phyloP scores from a whole-genome alignment of 805 yeast species.

The Barnettozyma sucrosica region DNA sequence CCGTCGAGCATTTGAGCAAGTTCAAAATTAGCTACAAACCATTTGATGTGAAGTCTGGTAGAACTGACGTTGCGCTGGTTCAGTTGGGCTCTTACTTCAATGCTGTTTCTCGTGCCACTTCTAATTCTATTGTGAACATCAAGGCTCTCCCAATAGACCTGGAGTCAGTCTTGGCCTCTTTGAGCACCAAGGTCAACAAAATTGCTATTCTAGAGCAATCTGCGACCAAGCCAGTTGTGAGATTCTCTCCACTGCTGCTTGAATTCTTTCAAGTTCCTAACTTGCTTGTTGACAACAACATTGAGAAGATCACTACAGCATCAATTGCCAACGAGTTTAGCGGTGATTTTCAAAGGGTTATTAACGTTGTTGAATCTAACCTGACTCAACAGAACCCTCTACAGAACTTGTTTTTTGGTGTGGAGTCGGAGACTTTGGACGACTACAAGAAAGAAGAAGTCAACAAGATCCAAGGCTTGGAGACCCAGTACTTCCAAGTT shows the following conservation, averaged over 20 bases:
- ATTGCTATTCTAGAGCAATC: conserved; percentile 66
- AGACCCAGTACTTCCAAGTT: conserved; percentile 72
- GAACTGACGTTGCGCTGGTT: conserved; percentile 4
- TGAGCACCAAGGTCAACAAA: conserved; percentile 35
- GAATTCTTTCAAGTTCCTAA: conserved; percentile 64
- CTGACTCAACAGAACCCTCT: conserved; percentile 47
- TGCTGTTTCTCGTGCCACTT: conserved; percentile 35
- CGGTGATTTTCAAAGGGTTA: conserved; percentile 28
- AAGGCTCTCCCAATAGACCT: conserved; percentile 66
- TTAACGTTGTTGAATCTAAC: conserved; percentile 47
- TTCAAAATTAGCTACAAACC: not conserved
- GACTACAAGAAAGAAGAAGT: conserved; percentile 23
- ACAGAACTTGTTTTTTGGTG: conserved; percentile 60
- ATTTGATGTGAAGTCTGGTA: conserved; percentile 6
- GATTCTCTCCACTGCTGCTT: conserved; percentile 67
- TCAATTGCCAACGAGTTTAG: conserved; percentile 35
- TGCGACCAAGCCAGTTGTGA: conserved; percentile 24
- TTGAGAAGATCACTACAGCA: conserved; percentile 51
- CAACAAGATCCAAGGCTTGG: conserved; percentile 47
- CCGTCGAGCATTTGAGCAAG: conserved; percentile 6
- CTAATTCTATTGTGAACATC: conserved; percentile 43
- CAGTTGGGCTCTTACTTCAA: conserved; percentile 55
- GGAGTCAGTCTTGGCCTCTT: conserved; percentile 44
- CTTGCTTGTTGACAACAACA: conserved; percentile 38
- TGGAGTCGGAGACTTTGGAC: conserved; percentile 14